Percentiles rank a stretch among this genome's conserved stretches.
Conservation (phyloP, 2,329 filamentous ascomycete genomes). For the Nigrospora sphaerica region DNA sequence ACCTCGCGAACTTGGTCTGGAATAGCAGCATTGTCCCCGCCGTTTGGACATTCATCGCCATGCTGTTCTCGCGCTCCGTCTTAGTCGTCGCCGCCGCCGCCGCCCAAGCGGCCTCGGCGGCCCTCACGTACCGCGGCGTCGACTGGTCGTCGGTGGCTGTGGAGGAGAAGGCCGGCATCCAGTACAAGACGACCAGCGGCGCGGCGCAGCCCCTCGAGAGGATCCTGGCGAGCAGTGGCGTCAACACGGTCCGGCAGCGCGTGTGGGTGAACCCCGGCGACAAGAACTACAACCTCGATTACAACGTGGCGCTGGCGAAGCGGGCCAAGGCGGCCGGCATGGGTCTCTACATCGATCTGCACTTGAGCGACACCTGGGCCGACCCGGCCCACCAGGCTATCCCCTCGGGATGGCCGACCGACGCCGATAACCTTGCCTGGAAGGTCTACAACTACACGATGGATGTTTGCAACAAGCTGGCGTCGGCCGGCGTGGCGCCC, state of each 20-base stretch:
- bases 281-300: slow-evolving; percentile 61
- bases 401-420: slow-evolving; percentile 57
- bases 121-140: slow-evolving; percentile 57
- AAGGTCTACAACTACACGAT: slow-evolving; percentile 64
- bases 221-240: slow-evolving; percentile 53
- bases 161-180: slow-evolving; percentile 53
- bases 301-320: slow-evolving; percentile 62
- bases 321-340: slow-evolving; percentile 57
- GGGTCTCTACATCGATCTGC: slow-evolving; percentile 54
- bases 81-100: background rate
- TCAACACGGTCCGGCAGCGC: slow-evolving; percentile 65
- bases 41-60: background rate
- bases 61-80: background rate
- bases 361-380: slow-evolving; percentile 66
- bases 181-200: slow-evolving; percentile 52
- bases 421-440: slow-evolving; percentile 50
- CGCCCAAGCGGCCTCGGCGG: slow-evolving; percentile 17
- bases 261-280: slow-evolving; percentile 63
- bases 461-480: slow-evolving; percentile 54
- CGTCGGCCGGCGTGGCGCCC: slow-evolving; percentile 44
- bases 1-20: too few relatives aligned
- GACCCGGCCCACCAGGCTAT: slow-evolving; percentile 57
- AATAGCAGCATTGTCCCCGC: too few relatives aligned
- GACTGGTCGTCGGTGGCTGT: slow-evolving; percentile 64
- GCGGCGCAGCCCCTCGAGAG: slow-evolving; percentile 48